Evolutionary conservation across 768 basidiomycete genomes (phyloP).

Genomic region (Suillus variegatus): DNA sequence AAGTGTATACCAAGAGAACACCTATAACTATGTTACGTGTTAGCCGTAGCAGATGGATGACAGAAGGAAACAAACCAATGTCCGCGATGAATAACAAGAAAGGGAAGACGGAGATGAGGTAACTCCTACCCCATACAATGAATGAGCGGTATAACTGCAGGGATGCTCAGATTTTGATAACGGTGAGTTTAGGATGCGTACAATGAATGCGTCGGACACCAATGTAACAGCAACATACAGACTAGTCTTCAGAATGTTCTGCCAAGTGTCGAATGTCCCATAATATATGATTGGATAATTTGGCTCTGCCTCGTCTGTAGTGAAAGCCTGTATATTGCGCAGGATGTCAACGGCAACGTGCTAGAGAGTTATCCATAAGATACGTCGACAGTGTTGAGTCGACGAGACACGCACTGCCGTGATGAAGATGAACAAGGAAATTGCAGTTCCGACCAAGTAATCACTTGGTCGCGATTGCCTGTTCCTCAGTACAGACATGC

Average conservation of each 20-base stretch:
- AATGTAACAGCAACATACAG: constrained; percentile 25
- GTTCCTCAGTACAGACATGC: constrained; percentile 12
- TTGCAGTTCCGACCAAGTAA: constrained; percentile 14
- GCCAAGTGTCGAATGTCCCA: constrained; percentile 17
- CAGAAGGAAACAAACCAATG: constrained; percentile 19
- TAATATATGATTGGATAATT: constrained; percentile 24
- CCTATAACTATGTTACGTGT: constrained; percentile 15
- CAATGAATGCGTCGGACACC: constrained; percentile 30
- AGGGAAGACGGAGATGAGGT: constrained; percentile 18
- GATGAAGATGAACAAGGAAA: constrained; percentile 15
- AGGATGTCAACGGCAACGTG: constrained; percentile 26
- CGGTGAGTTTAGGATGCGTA: constrained; percentile 8
- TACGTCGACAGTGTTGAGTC: not conserved
- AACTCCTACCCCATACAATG: constrained; percentile 26
- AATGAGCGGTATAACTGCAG: constrained; percentile 27
- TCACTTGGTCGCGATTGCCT: constrained; percentile 14
- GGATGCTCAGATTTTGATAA: not conserved
- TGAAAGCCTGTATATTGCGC: constrained; percentile 27
- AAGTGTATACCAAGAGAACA: constrained; percentile 20
- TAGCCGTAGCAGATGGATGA: not conserved
- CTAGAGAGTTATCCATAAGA: constrained; percentile 14
- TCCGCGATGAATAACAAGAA: constrained; percentile 28
- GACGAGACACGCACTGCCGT: constrained; percentile 11
- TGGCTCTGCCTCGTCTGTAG: constrained; percentile 9
- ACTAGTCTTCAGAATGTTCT: constrained; percentile 26